Evolutionary conservation across 1,284 basidiomycete genomes (phyloP), one percentile per base, ranked within the genome.

Genomic region (Cutaneotrichosporon sp.): DNA sequence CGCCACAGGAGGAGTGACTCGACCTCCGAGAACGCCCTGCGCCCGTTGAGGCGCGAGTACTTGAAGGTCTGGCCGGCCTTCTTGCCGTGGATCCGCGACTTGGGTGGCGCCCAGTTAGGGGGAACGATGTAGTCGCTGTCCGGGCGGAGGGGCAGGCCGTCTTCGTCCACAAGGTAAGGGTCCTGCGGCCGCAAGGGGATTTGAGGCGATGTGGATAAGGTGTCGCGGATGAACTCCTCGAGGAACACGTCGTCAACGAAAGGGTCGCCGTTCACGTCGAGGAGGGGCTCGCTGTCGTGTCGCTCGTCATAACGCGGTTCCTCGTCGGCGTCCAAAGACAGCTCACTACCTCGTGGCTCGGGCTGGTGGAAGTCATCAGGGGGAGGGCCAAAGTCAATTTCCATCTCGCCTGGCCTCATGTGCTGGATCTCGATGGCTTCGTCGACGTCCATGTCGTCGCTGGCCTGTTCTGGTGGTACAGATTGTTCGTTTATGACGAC

Each of bases 1-100:
- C 77, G 72, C 38, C 74, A 79, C 2, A 79, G 64, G 9, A 77
- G 65, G 5, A 76, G 32, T 46, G 62, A 66, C 59, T 79, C 72
- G 5, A 46, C 62, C 30, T 62, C 46, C 0, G 71, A 70, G 75
- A 63, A 66, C 11, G 42, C 42, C 5, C 9, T 21, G 47, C 22
- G 38, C 4, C 60, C 60, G 31, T 18, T n/a, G 26, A 52, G 34
- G 26, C 58, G 58, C 14, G 58, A 52, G 38, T 60, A 60, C 36
- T 50, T 18, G 32, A 10, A 40, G 13, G 9, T 38, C 9, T 53
- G 21, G 14, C 50, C 58, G 8, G 9, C 40, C 18, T 16, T 32
- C 5, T 36, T 40, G 21, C 73, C 76, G 61, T 71, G 70, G 1
- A 75, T 30, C 13, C 31, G 22, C 6, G 71, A 69, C 11, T 38